Conservation (phyloP, 495 filamentous ascomycete genomes). For the Xylona heveae region DNA sequence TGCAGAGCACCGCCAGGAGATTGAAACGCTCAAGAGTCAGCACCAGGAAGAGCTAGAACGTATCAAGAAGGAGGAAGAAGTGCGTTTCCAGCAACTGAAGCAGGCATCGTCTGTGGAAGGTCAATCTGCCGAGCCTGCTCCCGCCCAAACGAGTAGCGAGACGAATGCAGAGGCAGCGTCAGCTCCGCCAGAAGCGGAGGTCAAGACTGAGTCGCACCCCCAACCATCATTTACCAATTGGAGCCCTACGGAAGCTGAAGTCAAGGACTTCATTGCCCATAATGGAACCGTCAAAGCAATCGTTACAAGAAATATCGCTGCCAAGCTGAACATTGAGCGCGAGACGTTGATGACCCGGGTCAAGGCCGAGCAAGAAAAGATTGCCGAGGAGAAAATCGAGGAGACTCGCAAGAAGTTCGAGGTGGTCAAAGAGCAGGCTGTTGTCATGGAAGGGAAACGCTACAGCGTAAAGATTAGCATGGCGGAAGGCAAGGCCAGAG, state of each 20-base stretch:
- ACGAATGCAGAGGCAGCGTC: too few species aligned
- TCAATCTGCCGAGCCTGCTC: neutral
- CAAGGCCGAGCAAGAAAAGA: conserved; percentile 21
- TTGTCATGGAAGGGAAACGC: conserved; percentile 38
- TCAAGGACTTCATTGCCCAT: conserved; percentile 36
- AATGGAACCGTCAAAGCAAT: conserved; percentile 46
- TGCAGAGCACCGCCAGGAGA: conserved; percentile 30
- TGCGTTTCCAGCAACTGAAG: neutral
- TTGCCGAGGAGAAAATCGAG: conserved; percentile 14
- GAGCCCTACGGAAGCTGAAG: conserved; percentile 32
- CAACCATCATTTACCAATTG: conserved; percentile 9
- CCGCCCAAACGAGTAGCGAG: too few species aligned
- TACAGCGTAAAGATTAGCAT: conserved; percentile 55
- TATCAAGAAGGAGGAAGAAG: conserved; percentile 8
- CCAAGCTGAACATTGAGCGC: conserved; percentile 29
- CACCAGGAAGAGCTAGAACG: conserved; percentile 36
- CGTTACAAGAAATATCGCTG: conserved; percentile 42
- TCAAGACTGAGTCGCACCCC: conserved; percentile 5
- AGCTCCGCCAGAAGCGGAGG: too few species aligned
- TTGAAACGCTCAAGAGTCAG: conserved; percentile 41
- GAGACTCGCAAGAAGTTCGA: conserved; percentile 17
- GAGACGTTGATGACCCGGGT: conserved; percentile 23
- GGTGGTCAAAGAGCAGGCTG: conserved; percentile 27
- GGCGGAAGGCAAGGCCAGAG: conserved; percentile 45
- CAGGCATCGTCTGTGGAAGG: neutral